phyloP scores from a whole-genome alignment of 768 basidiomycete species.

The Pleurotus cornucopiae region DNA sequence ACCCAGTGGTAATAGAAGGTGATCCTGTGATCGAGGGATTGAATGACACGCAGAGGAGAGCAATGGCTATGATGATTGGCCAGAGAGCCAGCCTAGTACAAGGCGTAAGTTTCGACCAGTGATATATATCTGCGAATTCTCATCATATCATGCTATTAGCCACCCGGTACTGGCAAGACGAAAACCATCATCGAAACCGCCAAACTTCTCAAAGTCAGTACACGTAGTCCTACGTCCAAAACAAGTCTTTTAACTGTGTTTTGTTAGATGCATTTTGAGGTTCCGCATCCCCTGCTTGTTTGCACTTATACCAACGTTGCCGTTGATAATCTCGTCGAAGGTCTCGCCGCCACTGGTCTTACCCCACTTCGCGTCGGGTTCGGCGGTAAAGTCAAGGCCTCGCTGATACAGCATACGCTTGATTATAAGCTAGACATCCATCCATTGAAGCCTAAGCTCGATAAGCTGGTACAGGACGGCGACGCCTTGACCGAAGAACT shows the following conservation, averaged over 20 bases:
- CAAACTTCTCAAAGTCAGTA: constrained; percentile 66
- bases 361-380: constrained; percentile 77
- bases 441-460: constrained; percentile 41
- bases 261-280: constrained; percentile 66
- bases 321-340: constrained; percentile 86
- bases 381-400: constrained; percentile 51
- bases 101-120: constrained; percentile 51
- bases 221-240: background rate
- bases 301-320: constrained; percentile 94
- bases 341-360: constrained; percentile 53
- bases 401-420: constrained; percentile 54
- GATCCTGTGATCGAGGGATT: constrained; percentile 67
- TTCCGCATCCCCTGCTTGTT: constrained; percentile 82
- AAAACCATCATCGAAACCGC: constrained; percentile 86
- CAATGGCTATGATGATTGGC: constrained; percentile 85
- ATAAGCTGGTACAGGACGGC: constrained; percentile 35
- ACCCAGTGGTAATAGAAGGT: constrained; percentile 68
- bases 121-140: no score
- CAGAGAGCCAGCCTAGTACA: constrained; percentile 79
- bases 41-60: constrained; percentile 75
- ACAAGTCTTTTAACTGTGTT: background rate
- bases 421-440: constrained; percentile 64
- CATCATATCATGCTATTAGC: constrained; percentile 36
- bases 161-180: constrained; percentile 92
- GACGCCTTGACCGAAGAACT: constrained; percentile 25